Conservation (phyloP, 805 yeast genomes). For the Zygoascus tannicola region DNA sequence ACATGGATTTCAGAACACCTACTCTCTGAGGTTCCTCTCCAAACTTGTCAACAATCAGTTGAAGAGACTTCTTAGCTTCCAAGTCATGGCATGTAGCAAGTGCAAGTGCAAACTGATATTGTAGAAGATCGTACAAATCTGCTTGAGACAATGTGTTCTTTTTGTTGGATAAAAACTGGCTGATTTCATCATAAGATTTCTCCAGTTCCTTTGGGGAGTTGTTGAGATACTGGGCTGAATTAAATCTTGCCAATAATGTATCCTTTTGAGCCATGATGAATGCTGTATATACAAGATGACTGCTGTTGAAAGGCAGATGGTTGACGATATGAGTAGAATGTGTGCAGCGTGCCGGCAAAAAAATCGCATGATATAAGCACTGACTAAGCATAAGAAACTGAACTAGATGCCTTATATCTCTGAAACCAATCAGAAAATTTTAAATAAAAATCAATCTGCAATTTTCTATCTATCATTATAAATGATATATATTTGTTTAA, state of each 20-base stretch:
- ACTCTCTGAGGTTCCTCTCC: constrained; percentile 48
- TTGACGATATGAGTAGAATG: no score
- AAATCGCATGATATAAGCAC: no score
- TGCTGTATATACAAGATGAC: no score
- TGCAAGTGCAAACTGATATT: constrained; percentile 60
- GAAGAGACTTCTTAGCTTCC: constrained; percentile 61
- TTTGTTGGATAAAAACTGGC: constrained; percentile 26
- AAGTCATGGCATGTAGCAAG: constrained; percentile 54
- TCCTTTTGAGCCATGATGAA: background rate
- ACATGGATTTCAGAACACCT: constrained; percentile 44
- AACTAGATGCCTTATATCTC: no score
- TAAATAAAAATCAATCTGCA: no score
- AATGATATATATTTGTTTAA: no score
- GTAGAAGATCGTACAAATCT: constrained; percentile 50
- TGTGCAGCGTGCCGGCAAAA: no score
- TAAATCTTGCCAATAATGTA: background rate
- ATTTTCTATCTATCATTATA: no score
- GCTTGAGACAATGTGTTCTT: constrained; percentile 30
- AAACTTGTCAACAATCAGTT: constrained; percentile 58
- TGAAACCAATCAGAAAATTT: no score
- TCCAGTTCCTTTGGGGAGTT: constrained; percentile 41
- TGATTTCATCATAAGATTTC: constrained; percentile 34
- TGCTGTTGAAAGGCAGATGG: no score
- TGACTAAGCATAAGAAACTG: no score
- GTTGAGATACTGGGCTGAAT: constrained; percentile 32